These are phyloP conservation scores for Cutaneotrichosporon dermatis DNA, from an alignment of 1,284 basidiomycete species.

Conservation along the genomic window DNA sequence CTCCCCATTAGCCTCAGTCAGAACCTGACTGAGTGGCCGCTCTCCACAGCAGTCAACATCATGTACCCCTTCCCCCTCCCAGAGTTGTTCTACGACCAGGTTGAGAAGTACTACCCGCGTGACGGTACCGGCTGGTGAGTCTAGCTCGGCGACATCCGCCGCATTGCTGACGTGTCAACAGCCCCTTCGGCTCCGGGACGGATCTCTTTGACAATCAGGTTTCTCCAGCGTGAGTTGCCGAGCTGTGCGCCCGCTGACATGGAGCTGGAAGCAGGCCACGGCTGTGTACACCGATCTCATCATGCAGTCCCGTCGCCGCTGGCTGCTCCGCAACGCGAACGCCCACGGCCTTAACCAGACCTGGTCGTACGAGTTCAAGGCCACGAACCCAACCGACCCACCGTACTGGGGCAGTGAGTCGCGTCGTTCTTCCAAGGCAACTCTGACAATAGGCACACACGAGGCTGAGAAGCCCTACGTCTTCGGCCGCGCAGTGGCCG, in stretches of 20 bases:
- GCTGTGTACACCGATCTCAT: conserved; percentile 31
- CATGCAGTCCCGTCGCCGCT: conserved; percentile 32
- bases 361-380: conserved; percentile 38
- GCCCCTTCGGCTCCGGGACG: conserved; percentile 41
- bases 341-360: conserved; percentile 25
- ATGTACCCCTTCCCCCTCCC: conserved; percentile 2
- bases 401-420: conserved; percentile 16
- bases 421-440: neutral
- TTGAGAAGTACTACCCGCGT: conserved; percentile 1
- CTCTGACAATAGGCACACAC: conserved; percentile 20
- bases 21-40: conserved; percentile 1
- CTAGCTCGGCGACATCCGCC: too few relatives aligned
- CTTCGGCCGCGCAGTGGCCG: conserved; percentile 21
- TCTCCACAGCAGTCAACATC: neutral
- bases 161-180: neutral
- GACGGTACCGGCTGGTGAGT: conserved; percentile 1
- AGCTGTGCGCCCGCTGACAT: neutral
- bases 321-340: conserved; percentile 29
- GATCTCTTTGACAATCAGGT: conserved; percentile 26
- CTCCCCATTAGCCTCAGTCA: neutral
- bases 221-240: neutral
- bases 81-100: neutral
- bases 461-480: conserved; percentile 28
- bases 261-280: conserved; percentile 28
- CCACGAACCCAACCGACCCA: conserved; percentile 17